Base-by-base conservation (phyloP, 2,329 filamentous ascomycete species). In the Penicillium sp. region DNA sequence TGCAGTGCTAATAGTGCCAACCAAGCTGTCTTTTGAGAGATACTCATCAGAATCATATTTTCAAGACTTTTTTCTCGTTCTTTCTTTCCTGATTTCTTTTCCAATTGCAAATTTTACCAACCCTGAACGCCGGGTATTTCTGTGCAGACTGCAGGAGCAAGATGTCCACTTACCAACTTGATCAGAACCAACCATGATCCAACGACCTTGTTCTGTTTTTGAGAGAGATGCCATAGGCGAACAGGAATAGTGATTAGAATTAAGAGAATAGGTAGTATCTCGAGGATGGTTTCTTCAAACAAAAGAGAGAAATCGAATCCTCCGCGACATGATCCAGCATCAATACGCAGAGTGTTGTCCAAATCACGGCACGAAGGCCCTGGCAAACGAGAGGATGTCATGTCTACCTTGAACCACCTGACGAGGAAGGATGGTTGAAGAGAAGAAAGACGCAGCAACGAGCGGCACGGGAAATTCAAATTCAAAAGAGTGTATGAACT, bases 251-350 rank as follows among this genome's bases (percentile, higher is more conserved):
- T 43, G n/a, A 73, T 47, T 34, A 75, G 58, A 26, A 75, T 66
- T 44, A 77, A 55, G 2, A 62, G 59, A 38, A 74, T 59, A 16
- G 75, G 75, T 14, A 74, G 53, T 27, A 74, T 66, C 18, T 66
- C 63, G 43, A 77, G 62, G 34, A 78, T 70, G 2, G 68, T 68
- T 53, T 78, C 74, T 57, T 78, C 75, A 52, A 78, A 78, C n/a
- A 78, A 64, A 42, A 78, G 67, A 19, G 76, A 76, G 57, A 78
- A 78, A 53, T 78, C 76, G 57, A 78, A 76, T 11, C 67, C 69
- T 18, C 69, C 69, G 19, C 72, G 69, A 66, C 74, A 76, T 36
- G 63, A 61, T 18, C 61, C 54, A 10, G 69, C 70, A 55, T 67
- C 67, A 50, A 68, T 66, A 26, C 62, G 66, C 35, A 76, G 61